Evolutionary conservation across 78 protist genomes (phyloP), one percentile per base, ranked within the genome.

Genomic region (Monosiga brevicollis): DNA sequence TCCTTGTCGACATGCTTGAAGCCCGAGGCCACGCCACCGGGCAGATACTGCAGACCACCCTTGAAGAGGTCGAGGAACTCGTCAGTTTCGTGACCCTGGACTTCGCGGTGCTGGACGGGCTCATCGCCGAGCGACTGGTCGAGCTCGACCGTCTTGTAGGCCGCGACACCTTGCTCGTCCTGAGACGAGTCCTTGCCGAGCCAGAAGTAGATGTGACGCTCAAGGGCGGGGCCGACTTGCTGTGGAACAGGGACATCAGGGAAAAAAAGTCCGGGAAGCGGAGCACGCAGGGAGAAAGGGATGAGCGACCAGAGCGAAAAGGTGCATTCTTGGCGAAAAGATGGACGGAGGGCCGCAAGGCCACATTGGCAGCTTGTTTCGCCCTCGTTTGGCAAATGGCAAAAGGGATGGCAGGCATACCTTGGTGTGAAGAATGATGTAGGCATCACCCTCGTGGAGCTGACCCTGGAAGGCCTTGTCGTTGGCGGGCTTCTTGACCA

Each of bases 101-200:
- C 82, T 83, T 87, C 88, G 42, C 92, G 87, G 42, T 84, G 78
- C 78, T 91, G 92, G 38, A 81, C 86, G 73, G 88, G 82, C 34
- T 26, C 86, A 40, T 74, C 87, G 20, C 62, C 81, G 37, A 82
- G 73, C 40, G 0, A 34, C 62, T 85, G 84, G 80, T 87, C 92
- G 3, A 92, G 84, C 85, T 89, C 93, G 73, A 90, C 91, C 1
- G 93, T 84, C 86, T 89, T 89, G 83, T 85, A 83, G 41, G 95
- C 95, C 20, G 91, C 90, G 11, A 89, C 78, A 36, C 93, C 95
- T 1, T 6, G 1, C 87, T 92, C 93, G 71, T 92, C 95, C 79
- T 79, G 85, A 10, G 79, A 25, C 15, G 76, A 3, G 26, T 71
- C 75, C 37, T 2, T 39, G 80, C 80, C 80, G 62, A 76, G 80